Base-by-base conservation (phyloP, 345 rosid species). In the Eucalyptus leucophloia region DNA sequence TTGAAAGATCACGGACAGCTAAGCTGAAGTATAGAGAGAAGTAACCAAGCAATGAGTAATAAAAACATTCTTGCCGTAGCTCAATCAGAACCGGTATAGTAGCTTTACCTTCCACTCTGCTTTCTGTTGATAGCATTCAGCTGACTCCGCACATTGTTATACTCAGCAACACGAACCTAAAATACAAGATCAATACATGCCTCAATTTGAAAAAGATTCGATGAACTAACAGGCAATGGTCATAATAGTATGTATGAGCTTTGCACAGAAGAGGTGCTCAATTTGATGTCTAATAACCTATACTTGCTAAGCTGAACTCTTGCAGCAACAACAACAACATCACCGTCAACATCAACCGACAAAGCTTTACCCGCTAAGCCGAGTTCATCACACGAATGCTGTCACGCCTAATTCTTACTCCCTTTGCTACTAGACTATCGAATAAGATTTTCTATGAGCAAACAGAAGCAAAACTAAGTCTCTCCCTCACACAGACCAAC, bases 1-100 rank as follows among this genome's bases (percentile, higher is more conserved):
- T 94, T 77, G 99, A 97, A 87, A 97, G 97, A 94, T 98, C 99
- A 92, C 99, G 98, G 90, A 98, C 99, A 91, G 99, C 99, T 94
- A 98, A 95, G 95, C 99, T 98, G 98, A 91, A 92, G 28, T n/a
- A 34, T 86, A 86, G 45, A 53, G 62, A 49, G 62, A n/a, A 87
- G 67, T 62, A 18, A 87, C n/a, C 34, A 24, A 51, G 26, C 49
- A 60, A 53, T 50, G 34, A 69, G 54, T 13, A 87, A 50, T 50
- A 19, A 51, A 30, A 88, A 49, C 30, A 49, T 19, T 18, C 12
- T 17, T n/a, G 45, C 56, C 88, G 9, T 40, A 37, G 47, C 45
- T 44, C 83, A 77, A 37, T 77, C 14, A 50, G 49, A 87, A 87
- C 32, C 12, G 21, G 89, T 50, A 47, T 17, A 69, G 69, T 21